Conservation (phyloP, 805 yeast genomes). For the Yamadazyma phyllophila region DNA sequence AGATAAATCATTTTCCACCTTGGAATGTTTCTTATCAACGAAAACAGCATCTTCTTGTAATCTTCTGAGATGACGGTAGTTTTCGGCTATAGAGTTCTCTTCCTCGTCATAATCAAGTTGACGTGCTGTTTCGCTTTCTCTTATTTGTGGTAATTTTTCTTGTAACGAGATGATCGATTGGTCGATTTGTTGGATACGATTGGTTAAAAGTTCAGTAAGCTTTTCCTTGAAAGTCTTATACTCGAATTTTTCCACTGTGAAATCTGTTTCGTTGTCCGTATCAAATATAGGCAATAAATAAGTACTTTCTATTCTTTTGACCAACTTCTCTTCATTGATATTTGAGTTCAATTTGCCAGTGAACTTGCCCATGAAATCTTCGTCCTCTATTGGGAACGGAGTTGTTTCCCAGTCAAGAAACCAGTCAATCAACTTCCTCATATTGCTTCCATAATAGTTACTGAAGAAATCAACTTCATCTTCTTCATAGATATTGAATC, state of each 20-base stretch:
- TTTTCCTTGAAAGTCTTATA: conserved; percentile 28
- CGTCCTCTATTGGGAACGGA: conserved; percentile 14
- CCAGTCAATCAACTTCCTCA: conserved; percentile 27
- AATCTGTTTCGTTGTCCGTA: conserved; percentile 6
- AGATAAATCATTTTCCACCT: conserved; percentile 29
- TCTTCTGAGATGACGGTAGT: conserved; percentile 30
- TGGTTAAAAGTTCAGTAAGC: conserved; percentile 26
- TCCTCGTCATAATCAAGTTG: conserved; percentile 33
- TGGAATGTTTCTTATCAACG: conserved; percentile 31
- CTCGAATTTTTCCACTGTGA: conserved; percentile 17
- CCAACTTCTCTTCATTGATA: conserved; percentile 24
- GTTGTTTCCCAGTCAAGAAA: conserved; percentile 21
- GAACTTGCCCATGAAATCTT: conserved; percentile 19
- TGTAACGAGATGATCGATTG: conserved; percentile 13
- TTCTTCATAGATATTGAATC: conserved; percentile 19
- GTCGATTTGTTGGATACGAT: conserved; percentile 22
- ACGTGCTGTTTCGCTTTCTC: conserved; percentile 27
- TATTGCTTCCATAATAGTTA: conserved; percentile 27
- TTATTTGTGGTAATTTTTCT: conserved; percentile 19
- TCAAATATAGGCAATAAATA: conserved; percentile 12
- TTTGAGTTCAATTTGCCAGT: conserved; percentile 18
- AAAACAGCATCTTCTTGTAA: conserved; percentile 34
- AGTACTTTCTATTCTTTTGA: conserved; percentile 18
- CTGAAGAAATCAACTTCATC: conserved; percentile 19
- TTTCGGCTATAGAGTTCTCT: conserved; percentile 32